Evolutionary conservation across 139 green algal genomes (phyloP).

Genomic region (Picocystis salinarum): DNA sequence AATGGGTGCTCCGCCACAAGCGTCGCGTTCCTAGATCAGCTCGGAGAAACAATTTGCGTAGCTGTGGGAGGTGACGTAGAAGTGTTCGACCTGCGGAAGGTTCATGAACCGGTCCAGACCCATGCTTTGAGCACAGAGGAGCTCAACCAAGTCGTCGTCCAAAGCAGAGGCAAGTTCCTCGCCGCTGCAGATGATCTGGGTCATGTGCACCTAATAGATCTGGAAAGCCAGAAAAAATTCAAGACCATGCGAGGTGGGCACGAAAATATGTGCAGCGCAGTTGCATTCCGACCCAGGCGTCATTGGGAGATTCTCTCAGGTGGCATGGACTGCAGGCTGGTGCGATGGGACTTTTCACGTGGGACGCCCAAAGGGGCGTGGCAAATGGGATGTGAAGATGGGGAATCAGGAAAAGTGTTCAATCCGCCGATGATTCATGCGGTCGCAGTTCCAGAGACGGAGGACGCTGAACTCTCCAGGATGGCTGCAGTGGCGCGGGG

Average conservation of each 20-base stretch:
- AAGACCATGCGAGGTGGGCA: constrained; percentile 30
- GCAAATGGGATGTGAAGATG: constrained; percentile 9
- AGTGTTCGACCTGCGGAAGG: no score
- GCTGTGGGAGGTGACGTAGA: no score
- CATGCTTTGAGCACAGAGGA: constrained; percentile 23
- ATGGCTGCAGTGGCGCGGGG: constrained; percentile 20
- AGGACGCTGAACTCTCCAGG: constrained; percentile 5
- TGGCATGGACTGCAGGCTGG: constrained; percentile 32
- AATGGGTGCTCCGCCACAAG: no score
- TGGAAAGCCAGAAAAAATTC: constrained; percentile 14
- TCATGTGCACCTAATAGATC: constrained; percentile 23
- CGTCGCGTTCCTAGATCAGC: no score
- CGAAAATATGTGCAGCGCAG: constrained; percentile 26
- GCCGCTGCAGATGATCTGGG: constrained; percentile 32
- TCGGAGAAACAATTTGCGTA: no score
- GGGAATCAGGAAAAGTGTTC: constrained; percentile 22
- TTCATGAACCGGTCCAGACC: no score
- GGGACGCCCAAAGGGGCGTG: constrained; percentile 5
- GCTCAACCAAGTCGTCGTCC: constrained; percentile 26
- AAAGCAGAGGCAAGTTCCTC: constrained; percentile 13
- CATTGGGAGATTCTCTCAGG: constrained; percentile 38
- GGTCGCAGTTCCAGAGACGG: constrained; percentile 12
- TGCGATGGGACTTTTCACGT: constrained; percentile 23
- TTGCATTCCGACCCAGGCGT: constrained; percentile 26
- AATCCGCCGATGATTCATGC: constrained; percentile 43